These are phyloP conservation scores for Podospora conica DNA, from an alignment of 495 filamentous ascomycete genomes.

Conservation along the genomic window DNA sequence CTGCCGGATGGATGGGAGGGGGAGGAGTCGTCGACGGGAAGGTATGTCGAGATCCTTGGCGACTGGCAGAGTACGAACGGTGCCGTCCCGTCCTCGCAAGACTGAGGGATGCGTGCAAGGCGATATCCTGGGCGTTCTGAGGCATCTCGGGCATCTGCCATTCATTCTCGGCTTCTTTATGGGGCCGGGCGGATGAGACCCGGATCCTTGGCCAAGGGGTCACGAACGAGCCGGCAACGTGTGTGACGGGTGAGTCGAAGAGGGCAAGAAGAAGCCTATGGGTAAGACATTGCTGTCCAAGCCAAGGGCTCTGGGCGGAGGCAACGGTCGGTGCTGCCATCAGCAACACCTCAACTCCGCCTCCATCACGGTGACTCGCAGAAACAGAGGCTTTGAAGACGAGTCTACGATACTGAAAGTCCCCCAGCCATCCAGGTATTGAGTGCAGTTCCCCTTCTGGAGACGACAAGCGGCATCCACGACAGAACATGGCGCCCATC, in stretches of 20 bases:
- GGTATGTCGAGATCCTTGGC: neutral
- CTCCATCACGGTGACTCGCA: neutral
- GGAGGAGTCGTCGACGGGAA: neutral
- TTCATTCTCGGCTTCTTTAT: neutral
- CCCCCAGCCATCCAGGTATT: neutral
- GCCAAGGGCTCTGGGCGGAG: neutral
- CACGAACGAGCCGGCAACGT: neutral
- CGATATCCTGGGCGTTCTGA: neutral
- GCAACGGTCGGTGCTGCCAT: neutral
- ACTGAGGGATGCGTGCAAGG: neutral
- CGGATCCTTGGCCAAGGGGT: neutral
- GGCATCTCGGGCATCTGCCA: neutral
- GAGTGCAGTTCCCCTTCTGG: neutral
- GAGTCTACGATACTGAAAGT: no score
- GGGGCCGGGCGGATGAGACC: neutral
- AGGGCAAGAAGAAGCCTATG: neutral
- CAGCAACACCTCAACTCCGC: neutral
- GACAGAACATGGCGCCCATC: neutral
- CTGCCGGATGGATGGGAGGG: neutral
- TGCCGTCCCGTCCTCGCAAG: no score
- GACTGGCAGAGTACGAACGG: neutral
- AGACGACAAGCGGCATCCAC: neutral
- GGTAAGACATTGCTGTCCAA: neutral
- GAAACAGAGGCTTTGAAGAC: neutral
- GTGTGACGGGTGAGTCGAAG: neutral